These are phyloP conservation scores for Closterium sp. DNA, from an alignment of 139 green algal species.

Conservation along the genomic window DNA sequence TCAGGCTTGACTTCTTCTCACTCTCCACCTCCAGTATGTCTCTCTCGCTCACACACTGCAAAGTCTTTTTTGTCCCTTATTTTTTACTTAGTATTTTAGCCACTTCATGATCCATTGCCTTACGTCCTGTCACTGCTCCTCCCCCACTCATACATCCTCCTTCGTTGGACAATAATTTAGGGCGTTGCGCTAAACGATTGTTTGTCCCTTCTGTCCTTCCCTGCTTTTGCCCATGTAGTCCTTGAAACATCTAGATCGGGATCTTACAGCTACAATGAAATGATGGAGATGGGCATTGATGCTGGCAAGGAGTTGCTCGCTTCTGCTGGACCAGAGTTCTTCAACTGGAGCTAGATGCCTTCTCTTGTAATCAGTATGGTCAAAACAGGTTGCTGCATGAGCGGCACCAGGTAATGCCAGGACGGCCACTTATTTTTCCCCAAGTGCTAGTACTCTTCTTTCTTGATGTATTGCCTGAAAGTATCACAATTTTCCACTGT, in stretches of 20 bases:
- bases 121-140: not conserved
- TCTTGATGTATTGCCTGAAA: not conserved
- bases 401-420: not conserved
- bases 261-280: constrained; percentile 28
- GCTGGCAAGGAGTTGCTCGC: constrained; percentile 43
- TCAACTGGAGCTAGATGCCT: constrained; percentile 24
- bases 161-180: not conserved
- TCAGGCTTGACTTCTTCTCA: not conserved
- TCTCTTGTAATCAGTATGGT: not conserved
- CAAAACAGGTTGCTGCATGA: no score
- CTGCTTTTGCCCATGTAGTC: not conserved
- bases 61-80: no score
- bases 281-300: constrained; percentile 25
- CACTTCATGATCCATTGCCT: no score
- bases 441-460: not conserved
- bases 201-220: not conserved
- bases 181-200: not conserved
- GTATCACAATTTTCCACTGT: not conserved
- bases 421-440: not conserved
- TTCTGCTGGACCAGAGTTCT: constrained; percentile 39
- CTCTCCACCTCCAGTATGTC: not conserved
- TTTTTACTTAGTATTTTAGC: no score
- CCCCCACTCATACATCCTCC: not conserved
- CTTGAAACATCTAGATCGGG: constrained; percentile 34
- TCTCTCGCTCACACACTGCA: not conserved